Percentiles rank a stretch among this genome's conserved stretches.
Conservation (phyloP, 345 rosid species). For the Eucalyptus caleyi region DNA sequence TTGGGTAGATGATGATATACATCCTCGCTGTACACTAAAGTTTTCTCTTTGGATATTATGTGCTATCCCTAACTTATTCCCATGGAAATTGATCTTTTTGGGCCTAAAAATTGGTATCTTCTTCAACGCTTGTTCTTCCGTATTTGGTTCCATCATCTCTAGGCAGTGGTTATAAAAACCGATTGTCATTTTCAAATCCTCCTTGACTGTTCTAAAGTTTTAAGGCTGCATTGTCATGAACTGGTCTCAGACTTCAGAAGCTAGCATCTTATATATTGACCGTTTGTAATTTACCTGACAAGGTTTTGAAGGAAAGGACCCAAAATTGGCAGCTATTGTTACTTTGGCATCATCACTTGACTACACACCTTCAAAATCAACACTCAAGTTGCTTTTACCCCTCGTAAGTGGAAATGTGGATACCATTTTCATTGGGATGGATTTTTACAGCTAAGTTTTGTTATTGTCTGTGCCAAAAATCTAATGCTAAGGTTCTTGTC, state of each 20-base stretch:
- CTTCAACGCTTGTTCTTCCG: neutral
- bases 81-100: neutral
- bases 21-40: neutral
- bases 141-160: neutral
- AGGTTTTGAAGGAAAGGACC: constrained; percentile 74
- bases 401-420: constrained; percentile 38
- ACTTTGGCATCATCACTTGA: constrained; percentile 91
- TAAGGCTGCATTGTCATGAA: neutral
- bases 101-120: neutral
- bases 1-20: neutral
- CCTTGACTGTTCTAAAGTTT: neutral
- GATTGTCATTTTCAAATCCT: neutral
- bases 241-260: neutral
- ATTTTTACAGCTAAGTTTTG: neutral
- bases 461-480: neutral
- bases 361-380: constrained; percentile 75
- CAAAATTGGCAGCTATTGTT: constrained; percentile 57
- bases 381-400: constrained; percentile 80
- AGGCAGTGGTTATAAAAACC: neutral
- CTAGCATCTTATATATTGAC: neutral
- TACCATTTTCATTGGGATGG: neutral
- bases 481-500: neutral
- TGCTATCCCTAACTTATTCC: neutral
- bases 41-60: neutral
- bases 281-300: neutral